phyloP scores from a whole-genome alignment of 2,329 filamentous ascomycete species.

The Botrytis elliptica region DNA sequence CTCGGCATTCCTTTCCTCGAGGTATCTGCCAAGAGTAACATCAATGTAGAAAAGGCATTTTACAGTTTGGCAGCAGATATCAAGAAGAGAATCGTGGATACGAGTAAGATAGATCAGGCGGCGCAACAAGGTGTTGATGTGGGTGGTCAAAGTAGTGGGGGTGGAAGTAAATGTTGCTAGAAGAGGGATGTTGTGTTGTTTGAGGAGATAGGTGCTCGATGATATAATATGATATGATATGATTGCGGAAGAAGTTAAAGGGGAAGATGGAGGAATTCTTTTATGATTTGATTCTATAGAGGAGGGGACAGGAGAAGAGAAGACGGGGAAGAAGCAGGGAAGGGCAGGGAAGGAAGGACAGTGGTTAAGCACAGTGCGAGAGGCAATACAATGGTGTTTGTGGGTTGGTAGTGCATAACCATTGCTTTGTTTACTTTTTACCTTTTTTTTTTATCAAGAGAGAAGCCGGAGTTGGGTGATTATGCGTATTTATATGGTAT shows the following conservation, averaged over 20 bases:
- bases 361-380: background rate
- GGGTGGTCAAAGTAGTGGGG: constrained; percentile 55
- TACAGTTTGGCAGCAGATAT: constrained; percentile 94
- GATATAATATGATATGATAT: background rate
- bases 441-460: constrained; percentile 23
- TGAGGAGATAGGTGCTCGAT: background rate
- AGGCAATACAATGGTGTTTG: constrained; percentile 19
- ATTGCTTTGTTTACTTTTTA: constrained; percentile 24
- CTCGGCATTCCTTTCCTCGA: constrained; percentile 98
- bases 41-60: constrained; percentile 99
- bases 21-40: constrained; percentile 97
- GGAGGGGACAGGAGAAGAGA: background rate
- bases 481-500: constrained; percentile 23
- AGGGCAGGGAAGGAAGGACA: background rate
- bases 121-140: constrained; percentile 64
- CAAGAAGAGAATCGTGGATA: constrained; percentile 97
- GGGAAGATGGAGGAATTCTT: constrained; percentile 23
- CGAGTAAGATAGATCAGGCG: constrained; percentile 70
- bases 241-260: background rate
- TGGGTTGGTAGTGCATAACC: constrained; percentile 22
- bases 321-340: background rate
- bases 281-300: constrained; percentile 11
- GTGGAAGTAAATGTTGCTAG: constrained; percentile 76
- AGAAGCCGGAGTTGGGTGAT: constrained; percentile 38
- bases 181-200: constrained; percentile 16